A percentile compares a stretch with the other conserved stretches of the same genome.
phyloP scores from a whole-genome alignment of 768 basidiomycete species.

The Lentinus brumalis region DNA sequence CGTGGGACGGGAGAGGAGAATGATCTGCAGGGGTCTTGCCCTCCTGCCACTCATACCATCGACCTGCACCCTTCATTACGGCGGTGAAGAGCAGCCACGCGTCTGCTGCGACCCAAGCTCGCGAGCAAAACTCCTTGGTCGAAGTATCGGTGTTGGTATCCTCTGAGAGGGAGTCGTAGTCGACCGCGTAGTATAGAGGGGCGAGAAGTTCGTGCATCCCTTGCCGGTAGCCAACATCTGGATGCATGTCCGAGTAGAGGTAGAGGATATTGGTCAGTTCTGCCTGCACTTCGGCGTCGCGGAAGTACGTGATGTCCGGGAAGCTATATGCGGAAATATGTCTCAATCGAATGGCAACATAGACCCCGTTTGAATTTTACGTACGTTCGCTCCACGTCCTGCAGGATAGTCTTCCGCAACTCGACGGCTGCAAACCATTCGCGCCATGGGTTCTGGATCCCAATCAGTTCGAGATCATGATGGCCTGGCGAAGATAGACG shows the following conservation, averaged over 20 bases:
- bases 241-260: slow-evolving; percentile 76
- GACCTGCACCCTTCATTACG: slow-evolving; percentile 78
- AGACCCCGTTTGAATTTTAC: slow-evolving; percentile 26
- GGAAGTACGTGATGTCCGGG: slow-evolving; percentile 94
- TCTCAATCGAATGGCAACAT: no score
- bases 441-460: slow-evolving; percentile 86
- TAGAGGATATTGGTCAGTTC: slow-evolving; percentile 88
- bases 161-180: slow-evolving; percentile 73
- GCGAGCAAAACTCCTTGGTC: slow-evolving; percentile 64
- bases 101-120: slow-evolving; percentile 79
- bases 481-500: slow-evolving; percentile 8
- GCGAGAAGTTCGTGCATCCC: slow-evolving; percentile 99
- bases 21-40: slow-evolving; percentile 21
- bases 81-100: slow-evolving; percentile 80
- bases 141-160: slow-evolving; percentile 35
- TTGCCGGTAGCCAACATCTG: slow-evolving; percentile 90
- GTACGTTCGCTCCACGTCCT: slow-evolving; percentile 96
- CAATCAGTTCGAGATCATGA: neutral
- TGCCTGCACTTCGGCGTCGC: slow-evolving; percentile 68
- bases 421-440: slow-evolving; percentile 92
- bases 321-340: slow-evolving; percentile 54
- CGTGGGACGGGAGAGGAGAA: slow-evolving; percentile 46
- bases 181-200: slow-evolving; percentile 78
- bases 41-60: slow-evolving; percentile 65
- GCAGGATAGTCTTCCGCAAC: slow-evolving; percentile 82